These are phyloP conservation scores for Coffea canephora DNA, from an alignment of 257 asterid species.

Conservation along the genomic window DNA sequence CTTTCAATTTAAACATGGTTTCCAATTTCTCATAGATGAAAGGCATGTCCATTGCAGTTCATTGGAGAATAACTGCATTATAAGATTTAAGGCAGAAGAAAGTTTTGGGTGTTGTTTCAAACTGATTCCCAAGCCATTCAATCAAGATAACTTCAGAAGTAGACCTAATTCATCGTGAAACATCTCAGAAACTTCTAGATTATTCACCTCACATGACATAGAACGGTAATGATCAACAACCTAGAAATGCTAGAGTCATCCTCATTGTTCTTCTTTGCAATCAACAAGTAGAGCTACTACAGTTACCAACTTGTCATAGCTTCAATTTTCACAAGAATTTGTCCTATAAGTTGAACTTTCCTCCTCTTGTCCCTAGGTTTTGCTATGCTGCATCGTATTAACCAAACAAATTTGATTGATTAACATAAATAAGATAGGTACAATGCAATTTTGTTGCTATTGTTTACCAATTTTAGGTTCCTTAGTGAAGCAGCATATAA, in stretches of 20 bases:
- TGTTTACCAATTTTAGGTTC: not conserved
- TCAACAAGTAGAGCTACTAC: not conserved
- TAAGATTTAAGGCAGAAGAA: no score
- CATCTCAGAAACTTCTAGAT: not conserved
- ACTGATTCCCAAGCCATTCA: no score
- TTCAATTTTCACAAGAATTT: not conserved
- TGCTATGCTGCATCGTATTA: not conserved
- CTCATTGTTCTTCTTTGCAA: not conserved
- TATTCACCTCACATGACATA: not conserved
- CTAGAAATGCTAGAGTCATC: not conserved
- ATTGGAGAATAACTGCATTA: no score
- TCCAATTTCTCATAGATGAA: not conserved
- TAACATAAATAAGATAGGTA: conserved; percentile 1
- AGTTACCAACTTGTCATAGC: not conserved
- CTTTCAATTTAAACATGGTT: not conserved
- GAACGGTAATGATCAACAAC: not conserved
- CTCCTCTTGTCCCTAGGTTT: not conserved
- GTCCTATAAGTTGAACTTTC: not conserved
- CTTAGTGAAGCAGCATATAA: not conserved
- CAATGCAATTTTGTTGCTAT: not conserved
- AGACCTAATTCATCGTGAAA: not conserved
- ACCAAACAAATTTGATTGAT: not conserved
- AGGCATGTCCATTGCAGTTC: no score
- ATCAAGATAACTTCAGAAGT: not conserved
- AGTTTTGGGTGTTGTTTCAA: no score